These are phyloP conservation scores for Dendryphion nanum DNA, from an alignment of 2,329 filamentous ascomycete genomes.

Conservation along the genomic window DNA sequence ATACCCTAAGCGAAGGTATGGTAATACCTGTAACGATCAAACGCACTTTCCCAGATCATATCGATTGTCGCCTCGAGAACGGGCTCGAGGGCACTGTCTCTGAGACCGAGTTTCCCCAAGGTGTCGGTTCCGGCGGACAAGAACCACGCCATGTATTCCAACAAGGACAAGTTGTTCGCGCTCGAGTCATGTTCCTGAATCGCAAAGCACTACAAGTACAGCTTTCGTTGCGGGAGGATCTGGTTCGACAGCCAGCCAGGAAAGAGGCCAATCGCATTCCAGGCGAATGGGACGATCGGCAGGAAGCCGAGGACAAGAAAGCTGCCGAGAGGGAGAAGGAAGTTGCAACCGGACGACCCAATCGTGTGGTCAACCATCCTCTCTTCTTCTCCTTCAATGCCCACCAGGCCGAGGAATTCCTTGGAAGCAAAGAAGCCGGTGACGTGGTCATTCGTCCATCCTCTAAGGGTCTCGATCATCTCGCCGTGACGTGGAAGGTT, in stretches of 20 bases:
- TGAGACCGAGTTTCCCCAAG: slow-evolving; percentile 74
- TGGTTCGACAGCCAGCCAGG: slow-evolving; percentile 70
- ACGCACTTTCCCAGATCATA: slow-evolving; percentile 85
- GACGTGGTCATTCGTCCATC: slow-evolving; percentile 95
- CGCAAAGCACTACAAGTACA: slow-evolving; percentile 81
- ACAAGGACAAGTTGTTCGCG: slow-evolving; percentile 79
- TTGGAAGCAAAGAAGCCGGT: slow-evolving; percentile 80
- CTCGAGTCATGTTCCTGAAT: slow-evolving; percentile 84
- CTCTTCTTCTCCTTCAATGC: slow-evolving; percentile 93
- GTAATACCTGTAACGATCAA: slow-evolving; percentile 87
- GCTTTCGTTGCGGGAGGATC: slow-evolving; percentile 79
- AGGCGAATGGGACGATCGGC: slow-evolving; percentile 82
- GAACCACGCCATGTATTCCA: slow-evolving; percentile 65
- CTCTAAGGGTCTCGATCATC: slow-evolving; percentile 90
- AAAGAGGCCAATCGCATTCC: slow-evolving; percentile 69
- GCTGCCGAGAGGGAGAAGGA: slow-evolving; percentile 85
- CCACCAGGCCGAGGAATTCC: slow-evolving; percentile 86
- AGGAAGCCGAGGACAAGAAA: slow-evolving; percentile 73
- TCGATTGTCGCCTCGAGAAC: slow-evolving; percentile 90
- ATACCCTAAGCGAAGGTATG: slow-evolving; percentile 85
- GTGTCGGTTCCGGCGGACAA: slow-evolving; percentile 51
- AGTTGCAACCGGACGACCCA: slow-evolving; percentile 77
- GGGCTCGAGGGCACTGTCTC: slow-evolving; percentile 89
- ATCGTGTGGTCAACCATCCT: slow-evolving; percentile 96
- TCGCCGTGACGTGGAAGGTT: slow-evolving; percentile 98